A percentile compares a stretch with the other conserved stretches of the same genome.
phyloP scores from a whole-genome alignment of 2,329 filamentous ascomycete genomes.

The Chrysoporthe austroafricana region DNA sequence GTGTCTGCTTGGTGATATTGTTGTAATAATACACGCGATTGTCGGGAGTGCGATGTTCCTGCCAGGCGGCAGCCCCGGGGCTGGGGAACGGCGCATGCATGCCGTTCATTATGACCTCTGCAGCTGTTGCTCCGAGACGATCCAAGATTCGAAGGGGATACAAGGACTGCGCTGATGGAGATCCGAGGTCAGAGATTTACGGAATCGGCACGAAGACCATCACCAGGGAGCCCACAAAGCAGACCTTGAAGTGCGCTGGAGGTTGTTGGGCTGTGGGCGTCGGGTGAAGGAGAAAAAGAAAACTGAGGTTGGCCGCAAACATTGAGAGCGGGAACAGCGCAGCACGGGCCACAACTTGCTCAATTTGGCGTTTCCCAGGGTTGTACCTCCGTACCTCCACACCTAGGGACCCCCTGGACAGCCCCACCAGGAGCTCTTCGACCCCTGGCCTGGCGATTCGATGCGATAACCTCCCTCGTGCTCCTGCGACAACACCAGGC shows the following conservation, averaged over 20 bases:
- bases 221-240: background rate
- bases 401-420: background rate
- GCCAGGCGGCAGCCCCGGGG: conserved; percentile 61
- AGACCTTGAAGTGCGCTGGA: background rate
- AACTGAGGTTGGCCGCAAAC: conserved; percentile 8
- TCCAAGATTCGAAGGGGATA: background rate
- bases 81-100: conserved; percentile 46
- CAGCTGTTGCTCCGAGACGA: background rate
- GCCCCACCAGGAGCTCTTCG: conserved; percentile 10
- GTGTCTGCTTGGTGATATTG: conserved; percentile 78
- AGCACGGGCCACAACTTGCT: conserved; percentile 6
- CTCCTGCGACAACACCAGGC: background rate
- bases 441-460: conserved; percentile 7
- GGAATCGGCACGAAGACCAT: background rate
- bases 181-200: background rate
- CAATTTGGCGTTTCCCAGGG: background rate
- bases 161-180: background rate
- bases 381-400: background rate
- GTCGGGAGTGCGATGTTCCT: conserved; percentile 79
- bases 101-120: conserved; percentile 58
- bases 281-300: background rate
- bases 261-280: background rate
- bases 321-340: conserved; percentile 3
- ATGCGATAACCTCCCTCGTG: conserved; percentile 5
- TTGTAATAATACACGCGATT: conserved; percentile 94